Evolutionary conservation across 2,329 filamentous ascomycete species (phyloP).

Genomic region (Bipolaris bicolor): DNA sequence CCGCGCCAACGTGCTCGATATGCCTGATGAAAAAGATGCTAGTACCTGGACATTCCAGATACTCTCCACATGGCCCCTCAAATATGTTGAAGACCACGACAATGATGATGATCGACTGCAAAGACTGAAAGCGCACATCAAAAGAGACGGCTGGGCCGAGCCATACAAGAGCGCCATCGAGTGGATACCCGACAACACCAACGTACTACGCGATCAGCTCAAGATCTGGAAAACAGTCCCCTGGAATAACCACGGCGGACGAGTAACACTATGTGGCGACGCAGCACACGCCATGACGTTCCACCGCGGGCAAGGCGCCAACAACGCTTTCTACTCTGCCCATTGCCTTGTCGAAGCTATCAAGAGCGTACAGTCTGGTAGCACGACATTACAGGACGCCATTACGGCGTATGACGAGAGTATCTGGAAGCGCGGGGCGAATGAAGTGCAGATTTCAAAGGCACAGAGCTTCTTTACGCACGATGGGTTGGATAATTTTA

Average conservation of each 20-base stretch:
- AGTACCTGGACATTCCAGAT: constrained; percentile 47
- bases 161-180: constrained; percentile 44
- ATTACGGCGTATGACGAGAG: constrained; percentile 37
- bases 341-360: constrained; percentile 36
- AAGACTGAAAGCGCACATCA: constrained; percentile 36
- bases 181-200: constrained; percentile 42
- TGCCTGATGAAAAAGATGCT: constrained; percentile 39
- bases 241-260: constrained; percentile 44
- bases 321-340: constrained; percentile 47
- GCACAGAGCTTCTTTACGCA: constrained; percentile 42
- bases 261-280: constrained; percentile 47
- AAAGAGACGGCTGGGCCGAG: constrained; percentile 39
- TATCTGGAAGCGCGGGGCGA: constrained; percentile 35
- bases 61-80: constrained; percentile 38
- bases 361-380: constrained; percentile 21
- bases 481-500: constrained; percentile 38
- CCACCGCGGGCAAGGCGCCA: constrained; percentile 48
- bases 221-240: constrained; percentile 45
- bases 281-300: constrained; percentile 52
- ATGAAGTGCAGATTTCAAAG: constrained; percentile 44
- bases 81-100: constrained; percentile 36
- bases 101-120: constrained; percentile 31
- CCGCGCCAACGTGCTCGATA: constrained; percentile 41
- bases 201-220: constrained; percentile 39
- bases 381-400: constrained; percentile 19